Conservation (phyloP, 2,329 filamentous ascomycete genomes). For the Colletotrichum sp. region DNA sequence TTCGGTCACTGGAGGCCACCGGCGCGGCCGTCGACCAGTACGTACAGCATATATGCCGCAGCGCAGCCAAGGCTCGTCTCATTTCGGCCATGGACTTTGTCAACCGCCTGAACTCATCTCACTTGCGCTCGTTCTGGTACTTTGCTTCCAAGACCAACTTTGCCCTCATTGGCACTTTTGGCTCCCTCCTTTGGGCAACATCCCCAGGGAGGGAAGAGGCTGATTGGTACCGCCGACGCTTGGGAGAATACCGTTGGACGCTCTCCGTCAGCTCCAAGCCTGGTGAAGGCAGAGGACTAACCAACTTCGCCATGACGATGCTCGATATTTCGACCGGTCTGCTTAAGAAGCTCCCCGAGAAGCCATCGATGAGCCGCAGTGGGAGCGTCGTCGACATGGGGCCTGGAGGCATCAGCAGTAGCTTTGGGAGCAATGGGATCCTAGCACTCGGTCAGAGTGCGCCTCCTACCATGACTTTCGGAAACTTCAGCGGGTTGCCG, state of each 20-base stretch:
- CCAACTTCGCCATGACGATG: constrained; percentile 78
- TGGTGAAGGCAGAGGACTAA: constrained; percentile 61
- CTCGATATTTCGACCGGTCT: constrained; percentile 74
- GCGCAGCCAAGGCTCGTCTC: constrained; percentile 89
- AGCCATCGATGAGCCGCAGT: constrained; percentile 67
- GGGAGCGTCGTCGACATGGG: constrained; percentile 55
- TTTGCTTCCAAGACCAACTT: constrained; percentile 91
- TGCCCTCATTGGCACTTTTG: constrained; percentile 93
- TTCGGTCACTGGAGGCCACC: constrained; percentile 71
- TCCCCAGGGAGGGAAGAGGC: constrained; percentile 87
- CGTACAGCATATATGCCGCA: constrained; percentile 89
- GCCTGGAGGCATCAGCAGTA: constrained; percentile 33
- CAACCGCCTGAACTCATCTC: constrained; percentile 85
- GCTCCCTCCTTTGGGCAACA: constrained; percentile 87
- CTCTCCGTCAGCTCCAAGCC: constrained; percentile 84
- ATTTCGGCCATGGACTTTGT: constrained; percentile 98
- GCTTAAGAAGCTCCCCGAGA: constrained; percentile 73
- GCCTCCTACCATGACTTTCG: constrained; percentile 23
- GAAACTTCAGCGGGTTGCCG: constrained; percentile 47
- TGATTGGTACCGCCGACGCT: constrained; percentile 85
- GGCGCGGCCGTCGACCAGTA: constrained; percentile 70
- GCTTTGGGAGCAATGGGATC: constrained; percentile 32
- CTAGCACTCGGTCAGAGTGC: constrained; percentile 20
- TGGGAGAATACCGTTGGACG: constrained; percentile 95
- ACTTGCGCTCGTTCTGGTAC: constrained; percentile 93